Percentiles rank a stretch among this genome's conserved stretches.
phyloP scores from a whole-genome alignment of 129 eudicot genomes.

The Rutidosis leptorrhynchoides region DNA sequence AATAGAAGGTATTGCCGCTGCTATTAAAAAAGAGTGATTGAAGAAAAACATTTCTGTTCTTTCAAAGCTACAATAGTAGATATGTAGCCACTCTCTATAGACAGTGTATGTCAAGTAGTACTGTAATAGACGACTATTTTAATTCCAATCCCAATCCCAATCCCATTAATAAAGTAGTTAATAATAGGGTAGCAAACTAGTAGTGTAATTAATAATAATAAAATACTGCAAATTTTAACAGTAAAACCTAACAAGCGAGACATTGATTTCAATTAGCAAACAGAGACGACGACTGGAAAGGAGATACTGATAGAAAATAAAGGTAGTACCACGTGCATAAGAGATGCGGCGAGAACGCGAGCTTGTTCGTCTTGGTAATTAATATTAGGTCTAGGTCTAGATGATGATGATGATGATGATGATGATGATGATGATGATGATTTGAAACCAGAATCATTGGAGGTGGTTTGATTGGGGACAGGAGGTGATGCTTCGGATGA shows the following conservation, averaged over 20 bases:
- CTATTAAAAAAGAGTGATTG: too few species aligned
- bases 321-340: conserved; percentile 58
- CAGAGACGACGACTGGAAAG: neutral
- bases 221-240: neutral
- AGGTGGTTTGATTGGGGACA: conserved; percentile 24
- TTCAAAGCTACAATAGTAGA: neutral
- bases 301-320: neutral
- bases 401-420: conserved; percentile 15
- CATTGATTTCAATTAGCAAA: neutral
- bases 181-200: neutral
- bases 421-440: conserved; percentile 22
- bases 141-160: too few species aligned
- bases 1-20: neutral
- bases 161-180: neutral
- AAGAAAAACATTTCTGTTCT: too few species aligned
- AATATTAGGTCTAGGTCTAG: conserved; percentile 33
- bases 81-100: neutral
- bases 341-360: conserved; percentile 74
- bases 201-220: neutral
- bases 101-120: neutral
- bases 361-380: conserved; percentile 66
- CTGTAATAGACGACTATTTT: too few species aligned
- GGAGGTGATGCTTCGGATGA: conserved; percentile 29
- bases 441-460: conserved; percentile 17
- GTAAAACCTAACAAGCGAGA: neutral